Conservation (phyloP, 192 early-diverging fungal species). For the Borealophlyctis nickersoniae region DNA sequence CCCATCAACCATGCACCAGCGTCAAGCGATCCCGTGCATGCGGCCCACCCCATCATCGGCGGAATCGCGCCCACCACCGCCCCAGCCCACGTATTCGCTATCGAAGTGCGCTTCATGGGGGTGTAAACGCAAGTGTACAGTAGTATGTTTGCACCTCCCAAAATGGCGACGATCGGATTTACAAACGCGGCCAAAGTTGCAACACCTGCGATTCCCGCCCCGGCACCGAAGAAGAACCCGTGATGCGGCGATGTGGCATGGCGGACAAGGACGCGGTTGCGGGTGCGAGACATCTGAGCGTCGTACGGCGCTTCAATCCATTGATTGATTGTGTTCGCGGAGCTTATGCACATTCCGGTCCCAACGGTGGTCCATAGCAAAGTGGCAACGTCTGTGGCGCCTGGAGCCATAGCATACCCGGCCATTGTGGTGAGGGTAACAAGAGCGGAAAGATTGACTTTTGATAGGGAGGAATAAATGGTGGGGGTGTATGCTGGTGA, state of each 20-base stretch:
- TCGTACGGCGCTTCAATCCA: slow-evolving; percentile 95
- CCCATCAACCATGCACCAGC: slow-evolving; percentile 80
- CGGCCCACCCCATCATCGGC: slow-evolving; percentile 97
- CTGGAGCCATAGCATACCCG: slow-evolving; percentile 90
- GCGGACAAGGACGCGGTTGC: slow-evolving; percentile 81
- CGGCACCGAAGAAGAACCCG: slow-evolving; percentile 70
- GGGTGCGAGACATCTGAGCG: slow-evolving; percentile 94
- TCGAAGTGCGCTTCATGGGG: slow-evolving; percentile 85
- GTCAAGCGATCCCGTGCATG: slow-evolving; percentile 71
- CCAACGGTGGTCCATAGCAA: slow-evolving; percentile 81
- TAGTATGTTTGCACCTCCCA: slow-evolving; percentile 83
- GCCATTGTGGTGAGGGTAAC: slow-evolving; percentile 93
- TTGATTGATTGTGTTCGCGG: slow-evolving; percentile 95
- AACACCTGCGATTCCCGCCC: slow-evolving; percentile 66
- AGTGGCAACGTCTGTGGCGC: slow-evolving; percentile 49
- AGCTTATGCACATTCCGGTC: slow-evolving; percentile 80
- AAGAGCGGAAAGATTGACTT: slow-evolving; percentile 81
- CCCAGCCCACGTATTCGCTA: slow-evolving; percentile 96
- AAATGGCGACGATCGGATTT: slow-evolving; percentile 78
- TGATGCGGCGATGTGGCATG: slow-evolving; percentile 67
- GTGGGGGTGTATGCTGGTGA: slow-evolving; percentile 16
- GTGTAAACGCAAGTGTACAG: slow-evolving; percentile 91
- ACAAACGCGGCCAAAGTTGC: slow-evolving; percentile 67
- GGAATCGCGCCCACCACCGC: slow-evolving; percentile 95
- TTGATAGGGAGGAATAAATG: slow-evolving; percentile 77